These are phyloP conservation scores for Xylariales sp. DNA, from an alignment of 2,329 filamentous ascomycete genomes.

Conservation along the genomic window DNA sequence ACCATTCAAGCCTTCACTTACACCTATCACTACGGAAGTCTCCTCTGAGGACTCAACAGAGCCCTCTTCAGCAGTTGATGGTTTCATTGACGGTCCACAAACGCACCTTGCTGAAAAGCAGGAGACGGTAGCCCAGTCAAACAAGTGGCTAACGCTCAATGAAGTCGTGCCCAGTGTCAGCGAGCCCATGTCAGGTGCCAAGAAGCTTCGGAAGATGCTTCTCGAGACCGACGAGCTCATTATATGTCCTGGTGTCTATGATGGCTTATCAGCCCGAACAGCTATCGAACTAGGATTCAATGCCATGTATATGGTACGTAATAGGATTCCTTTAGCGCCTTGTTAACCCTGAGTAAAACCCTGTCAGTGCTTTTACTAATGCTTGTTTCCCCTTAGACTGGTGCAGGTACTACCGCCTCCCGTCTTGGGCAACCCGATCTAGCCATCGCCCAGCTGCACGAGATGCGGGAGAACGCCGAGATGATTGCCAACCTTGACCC, in stretches of 20 bases:
- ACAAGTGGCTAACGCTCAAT: conserved; percentile 39
- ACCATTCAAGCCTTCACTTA: conserved; percentile 34
- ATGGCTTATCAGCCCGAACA: conserved; percentile 61
- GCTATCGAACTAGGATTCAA: conserved; percentile 61
- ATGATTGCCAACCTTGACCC: conserved; percentile 65
- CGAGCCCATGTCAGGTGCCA: conserved; percentile 48
- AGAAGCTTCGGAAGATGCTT: conserved; percentile 50
- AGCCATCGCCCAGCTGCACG: conserved; percentile 61
- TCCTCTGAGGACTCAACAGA: conserved; percentile 26
- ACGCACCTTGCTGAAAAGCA: conserved; percentile 14
- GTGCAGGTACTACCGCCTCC: conserved; percentile 65
- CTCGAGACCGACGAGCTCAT: conserved; percentile 52
- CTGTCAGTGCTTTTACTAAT: conserved; percentile 22
- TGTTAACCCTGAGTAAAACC: background rate
- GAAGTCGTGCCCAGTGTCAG: conserved; percentile 40
- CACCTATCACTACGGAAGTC: conserved; percentile 32
- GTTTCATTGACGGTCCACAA: conserved; percentile 28
- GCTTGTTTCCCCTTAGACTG: conserved; percentile 53
- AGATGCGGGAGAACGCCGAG: conserved; percentile 64
- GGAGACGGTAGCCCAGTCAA: conserved; percentile 7
- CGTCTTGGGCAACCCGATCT: conserved; percentile 63
- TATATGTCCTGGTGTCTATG: conserved; percentile 61
- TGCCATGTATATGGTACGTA: conserved; percentile 62
- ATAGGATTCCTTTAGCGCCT: background rate
- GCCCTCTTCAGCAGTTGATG: conserved; percentile 33